A percentile compares a stretch with the other conserved stretches of the same genome.
Evolutionary conservation across 306 rosid genomes (phyloP).

Genomic region (Lagenaria siceraria): DNA sequence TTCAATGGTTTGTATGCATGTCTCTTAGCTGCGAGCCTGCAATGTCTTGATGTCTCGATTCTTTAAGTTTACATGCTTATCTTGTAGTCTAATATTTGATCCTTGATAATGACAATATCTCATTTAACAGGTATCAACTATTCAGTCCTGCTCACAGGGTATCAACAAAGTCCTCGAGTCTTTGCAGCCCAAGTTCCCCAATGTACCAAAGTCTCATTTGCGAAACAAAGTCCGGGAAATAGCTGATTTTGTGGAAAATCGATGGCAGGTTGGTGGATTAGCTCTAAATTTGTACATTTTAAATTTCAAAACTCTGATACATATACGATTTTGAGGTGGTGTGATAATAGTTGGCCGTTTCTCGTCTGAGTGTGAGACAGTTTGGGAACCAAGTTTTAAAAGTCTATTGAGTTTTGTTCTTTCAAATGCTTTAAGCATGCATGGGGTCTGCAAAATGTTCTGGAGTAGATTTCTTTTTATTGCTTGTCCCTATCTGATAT

Average conservation of each 20-base stretch:
- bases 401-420: not conserved
- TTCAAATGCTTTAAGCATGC: not conserved
- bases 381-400: not conserved
- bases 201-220: conserved; percentile 47
- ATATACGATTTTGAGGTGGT: not conserved
- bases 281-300: not conserved
- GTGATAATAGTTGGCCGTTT: not conserved
- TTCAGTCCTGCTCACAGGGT: conserved; percentile 66
- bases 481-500: not conserved
- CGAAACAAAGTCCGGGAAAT: conserved; percentile 73
- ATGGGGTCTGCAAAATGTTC: not conserved
- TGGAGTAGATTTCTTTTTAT: not conserved
- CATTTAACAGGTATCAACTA: conserved; percentile 51
- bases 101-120: not conserved
- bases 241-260: conserved; percentile 67
- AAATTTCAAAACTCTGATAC: not conserved
- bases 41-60: not conserved
- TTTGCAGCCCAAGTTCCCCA: conserved; percentile 69
- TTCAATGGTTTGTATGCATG: not conserved
- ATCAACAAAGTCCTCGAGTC: conserved; percentile 52
- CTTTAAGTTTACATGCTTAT: not conserved
- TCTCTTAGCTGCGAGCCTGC: not conserved
- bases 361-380: not conserved
- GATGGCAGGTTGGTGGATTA: conserved; percentile 58
- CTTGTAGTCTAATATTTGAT: not conserved